These are phyloP conservation scores for Fonsecaea pedrosoi DNA, from an alignment of 2,329 filamentous ascomycete genomes.

Conservation along the genomic window DNA sequence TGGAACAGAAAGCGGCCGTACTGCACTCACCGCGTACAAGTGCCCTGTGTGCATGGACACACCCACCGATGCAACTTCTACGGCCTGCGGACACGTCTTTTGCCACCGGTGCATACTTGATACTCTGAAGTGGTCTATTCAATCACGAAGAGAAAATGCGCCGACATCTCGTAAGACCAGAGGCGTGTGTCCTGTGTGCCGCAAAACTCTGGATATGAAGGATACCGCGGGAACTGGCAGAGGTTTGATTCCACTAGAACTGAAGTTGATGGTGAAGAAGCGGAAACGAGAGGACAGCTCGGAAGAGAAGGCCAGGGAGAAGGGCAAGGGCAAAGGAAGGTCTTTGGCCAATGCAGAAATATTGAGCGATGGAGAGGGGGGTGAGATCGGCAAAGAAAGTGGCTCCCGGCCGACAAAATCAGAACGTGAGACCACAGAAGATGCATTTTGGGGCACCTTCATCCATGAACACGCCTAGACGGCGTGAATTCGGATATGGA, in stretches of 20 bases:
- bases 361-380: constrained; percentile 29
- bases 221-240: constrained; percentile 44
- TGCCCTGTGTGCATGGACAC: constrained; percentile 71
- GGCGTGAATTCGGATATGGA: not conserved
- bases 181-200: constrained; percentile 55
- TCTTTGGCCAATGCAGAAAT: constrained; percentile 30
- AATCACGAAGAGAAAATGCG: constrained; percentile 50
- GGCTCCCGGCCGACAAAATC: constrained; percentile 16
- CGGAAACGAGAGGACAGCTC: constrained; percentile 24
- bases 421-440: constrained; percentile 23
- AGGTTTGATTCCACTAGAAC: constrained; percentile 36
- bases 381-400: constrained; percentile 22
- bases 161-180: constrained; percentile 44
- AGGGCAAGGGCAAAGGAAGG: constrained; percentile 31
- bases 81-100: constrained; percentile 68
- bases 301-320: constrained; percentile 11
- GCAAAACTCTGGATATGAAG: constrained; percentile 49
- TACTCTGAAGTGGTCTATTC: constrained; percentile 63
- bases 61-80: constrained; percentile 65
- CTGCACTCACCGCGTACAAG: constrained; percentile 56
- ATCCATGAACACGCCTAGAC: constrained; percentile 11
- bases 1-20: constrained; percentile 44
- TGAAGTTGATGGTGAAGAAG: constrained; percentile 35
- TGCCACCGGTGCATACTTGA: constrained; percentile 69
- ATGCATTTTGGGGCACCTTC: constrained; percentile 30